phyloP scores from a whole-genome alignment of 805 yeast genomes.

The Pichia gijzeniarum region DNA sequence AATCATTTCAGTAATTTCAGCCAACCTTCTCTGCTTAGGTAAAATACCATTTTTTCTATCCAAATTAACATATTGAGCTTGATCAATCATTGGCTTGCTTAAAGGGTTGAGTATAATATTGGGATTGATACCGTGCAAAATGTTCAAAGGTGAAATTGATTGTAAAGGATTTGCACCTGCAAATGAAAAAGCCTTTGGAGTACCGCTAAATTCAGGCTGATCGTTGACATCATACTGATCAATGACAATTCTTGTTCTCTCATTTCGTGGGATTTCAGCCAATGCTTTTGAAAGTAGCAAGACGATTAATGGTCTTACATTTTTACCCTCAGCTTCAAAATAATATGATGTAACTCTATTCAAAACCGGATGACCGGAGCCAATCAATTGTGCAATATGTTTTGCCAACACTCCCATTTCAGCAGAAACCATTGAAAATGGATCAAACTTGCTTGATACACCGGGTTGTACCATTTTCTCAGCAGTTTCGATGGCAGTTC shows the following conservation, averaged over 20 bases:
- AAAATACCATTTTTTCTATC: constrained; percentile 66
- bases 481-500: constrained; percentile 64
- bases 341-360: constrained; percentile 92
- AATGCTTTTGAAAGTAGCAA: constrained; percentile 77
- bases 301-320: constrained; percentile 87
- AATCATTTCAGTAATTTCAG: constrained; percentile 97
- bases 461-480: constrained; percentile 68
- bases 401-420: constrained; percentile 88
- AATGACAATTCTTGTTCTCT: constrained; percentile 58
- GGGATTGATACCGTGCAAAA: constrained; percentile 90
- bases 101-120: constrained; percentile 73
- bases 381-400: constrained; percentile 79
- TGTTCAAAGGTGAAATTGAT: constrained; percentile 71
- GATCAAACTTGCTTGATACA: constrained; percentile 55
- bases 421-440: constrained; percentile 82
- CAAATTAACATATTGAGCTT: constrained; percentile 47
- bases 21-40: constrained; percentile 91
- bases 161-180: constrained; percentile 56
- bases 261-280: constrained; percentile 59
- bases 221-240: constrained; percentile 61
- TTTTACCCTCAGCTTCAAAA: constrained; percentile 94
- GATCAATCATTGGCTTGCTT: constrained; percentile 67
- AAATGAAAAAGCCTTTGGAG: constrained; percentile 46
- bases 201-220: constrained; percentile 56
- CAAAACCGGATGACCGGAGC: constrained; percentile 89